A percentile compares a stretch with the other conserved stretches of the same genome.
Evolutionary conservation across 2,329 filamentous ascomycete species (phyloP).

Genomic region (Raffaelea arxii): DNA sequence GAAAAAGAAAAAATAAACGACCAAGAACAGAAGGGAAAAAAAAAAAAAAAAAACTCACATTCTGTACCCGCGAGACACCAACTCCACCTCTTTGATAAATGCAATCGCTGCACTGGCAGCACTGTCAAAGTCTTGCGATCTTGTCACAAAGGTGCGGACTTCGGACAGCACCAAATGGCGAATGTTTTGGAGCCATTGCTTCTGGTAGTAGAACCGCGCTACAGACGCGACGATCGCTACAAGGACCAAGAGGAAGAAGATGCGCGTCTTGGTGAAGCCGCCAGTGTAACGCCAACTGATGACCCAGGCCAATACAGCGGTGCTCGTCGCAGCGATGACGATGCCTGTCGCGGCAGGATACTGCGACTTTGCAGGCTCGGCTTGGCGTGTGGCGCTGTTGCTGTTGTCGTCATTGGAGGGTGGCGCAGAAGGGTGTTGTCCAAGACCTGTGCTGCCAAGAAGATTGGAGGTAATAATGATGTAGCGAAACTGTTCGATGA

Average conservation of each 20-base stretch:
- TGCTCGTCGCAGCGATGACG: constrained; percentile 50
- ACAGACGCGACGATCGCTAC: constrained; percentile 45
- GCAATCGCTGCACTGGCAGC: constrained; percentile 66
- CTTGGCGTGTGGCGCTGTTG: not conserved
- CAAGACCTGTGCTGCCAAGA: constrained; percentile 54
- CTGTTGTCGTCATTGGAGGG: not conserved
- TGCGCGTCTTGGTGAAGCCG: constrained; percentile 46
- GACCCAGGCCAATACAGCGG: constrained; percentile 58
- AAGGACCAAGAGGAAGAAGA: constrained; percentile 34
- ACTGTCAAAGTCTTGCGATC: constrained; percentile 72
- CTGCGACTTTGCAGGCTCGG: constrained; percentile 12
- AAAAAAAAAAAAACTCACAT: constrained; percentile 43
- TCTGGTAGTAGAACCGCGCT: constrained; percentile 62
- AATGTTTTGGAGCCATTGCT: constrained; percentile 74
- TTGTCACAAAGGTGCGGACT: constrained; percentile 58
- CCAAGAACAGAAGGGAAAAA: not conserved
- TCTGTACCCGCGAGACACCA: constrained; percentile 83
- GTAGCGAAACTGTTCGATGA: constrained; percentile 89
- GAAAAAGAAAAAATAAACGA: not conserved
- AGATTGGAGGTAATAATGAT: constrained; percentile 87
- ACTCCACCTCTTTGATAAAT: constrained; percentile 88
- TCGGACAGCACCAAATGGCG: constrained; percentile 64
- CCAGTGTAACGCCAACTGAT: constrained; percentile 59
- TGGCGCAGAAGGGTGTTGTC: constrained; percentile 21
- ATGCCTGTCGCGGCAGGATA: constrained; percentile 32